These are phyloP conservation scores for Candida parachauliodes DNA, from an alignment of 805 yeast species.

Conservation along the genomic window DNA sequence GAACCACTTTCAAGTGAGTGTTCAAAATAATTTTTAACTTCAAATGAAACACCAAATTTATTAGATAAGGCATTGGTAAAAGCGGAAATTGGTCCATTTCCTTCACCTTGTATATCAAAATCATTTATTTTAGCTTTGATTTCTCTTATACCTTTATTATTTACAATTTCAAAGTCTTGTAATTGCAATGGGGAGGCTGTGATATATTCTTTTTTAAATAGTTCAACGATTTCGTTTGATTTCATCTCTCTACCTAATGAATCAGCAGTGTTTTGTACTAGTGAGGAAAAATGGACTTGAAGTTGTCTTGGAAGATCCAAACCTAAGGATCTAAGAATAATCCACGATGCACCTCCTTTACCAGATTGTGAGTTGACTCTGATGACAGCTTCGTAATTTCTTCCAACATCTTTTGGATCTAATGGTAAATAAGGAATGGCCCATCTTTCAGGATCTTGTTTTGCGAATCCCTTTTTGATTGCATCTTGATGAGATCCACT, in stretches of 20 bases:
- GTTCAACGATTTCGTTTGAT: constrained; percentile 56
- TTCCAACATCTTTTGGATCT: constrained; percentile 78
- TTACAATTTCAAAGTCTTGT: constrained; percentile 43
- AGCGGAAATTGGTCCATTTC: constrained; percentile 79
- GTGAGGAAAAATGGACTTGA: constrained; percentile 64
- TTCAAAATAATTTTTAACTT: constrained; percentile 65
- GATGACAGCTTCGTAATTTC: constrained; percentile 78
- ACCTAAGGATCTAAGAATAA: constrained; percentile 64
- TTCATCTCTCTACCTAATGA: constrained; percentile 64
- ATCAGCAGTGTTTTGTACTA: constrained; percentile 66
- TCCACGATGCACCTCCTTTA: constrained; percentile 87
- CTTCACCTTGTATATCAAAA: constrained; percentile 48
- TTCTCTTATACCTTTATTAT: constrained; percentile 42
- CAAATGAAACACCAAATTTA: constrained; percentile 49
- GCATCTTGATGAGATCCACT: constrained; percentile 74
- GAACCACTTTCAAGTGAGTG: constrained; percentile 74
- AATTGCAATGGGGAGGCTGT: constrained; percentile 30
- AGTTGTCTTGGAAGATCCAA: constrained; percentile 69
- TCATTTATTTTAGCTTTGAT: constrained; percentile 42
- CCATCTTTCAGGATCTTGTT: constrained; percentile 52
- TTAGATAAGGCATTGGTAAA: constrained; percentile 61
- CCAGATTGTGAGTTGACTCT: constrained; percentile 86
- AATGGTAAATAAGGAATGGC: constrained; percentile 72
- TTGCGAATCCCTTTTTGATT: constrained; percentile 60
- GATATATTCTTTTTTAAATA: constrained; percentile 57